Conservation (phyloP, 1,284 basidiomycete genomes). For the Pascua sp. region DNA sequence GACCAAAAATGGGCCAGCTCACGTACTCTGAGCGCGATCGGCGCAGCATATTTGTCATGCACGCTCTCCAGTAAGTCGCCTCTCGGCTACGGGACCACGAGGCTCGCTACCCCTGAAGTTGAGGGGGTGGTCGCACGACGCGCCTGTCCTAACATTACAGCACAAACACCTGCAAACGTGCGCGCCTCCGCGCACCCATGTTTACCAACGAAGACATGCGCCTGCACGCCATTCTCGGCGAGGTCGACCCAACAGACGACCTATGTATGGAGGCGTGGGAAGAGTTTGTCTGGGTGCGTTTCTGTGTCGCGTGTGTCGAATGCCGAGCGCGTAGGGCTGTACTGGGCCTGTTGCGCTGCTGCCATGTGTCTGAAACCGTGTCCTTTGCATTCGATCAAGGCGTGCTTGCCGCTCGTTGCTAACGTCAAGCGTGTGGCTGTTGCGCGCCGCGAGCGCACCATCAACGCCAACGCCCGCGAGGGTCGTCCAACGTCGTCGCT, state of each 20-base stretch:
- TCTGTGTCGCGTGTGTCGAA: neutral
- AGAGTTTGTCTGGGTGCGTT: conserved; percentile 10
- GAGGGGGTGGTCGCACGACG: no score
- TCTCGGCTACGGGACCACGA: no score
- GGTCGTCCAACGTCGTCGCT: no score
- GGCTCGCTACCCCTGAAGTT: no score
- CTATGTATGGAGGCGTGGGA: conserved; percentile 13
- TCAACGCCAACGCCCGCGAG: no score
- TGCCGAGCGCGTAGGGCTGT: neutral
- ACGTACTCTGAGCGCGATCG: no score
- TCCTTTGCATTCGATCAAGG: neutral
- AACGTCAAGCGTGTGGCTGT: neutral
- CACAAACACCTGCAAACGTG: no score
- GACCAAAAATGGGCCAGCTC: no score
- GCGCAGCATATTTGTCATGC: no score
- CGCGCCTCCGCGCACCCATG: neutral
- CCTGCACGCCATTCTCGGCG: conserved; percentile 6
- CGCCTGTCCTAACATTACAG: no score
- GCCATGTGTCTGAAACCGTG: neutral
- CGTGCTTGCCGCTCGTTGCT: neutral
- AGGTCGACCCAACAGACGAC: conserved; percentile 3
- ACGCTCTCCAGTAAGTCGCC: no score
- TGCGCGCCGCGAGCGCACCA: neutral
- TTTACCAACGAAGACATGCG: conserved; percentile 10
- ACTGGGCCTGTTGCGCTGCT: neutral